Conservation (phyloP, 768 basidiomycete genomes). For the Rhodosporidiobolus sp. region DNA sequence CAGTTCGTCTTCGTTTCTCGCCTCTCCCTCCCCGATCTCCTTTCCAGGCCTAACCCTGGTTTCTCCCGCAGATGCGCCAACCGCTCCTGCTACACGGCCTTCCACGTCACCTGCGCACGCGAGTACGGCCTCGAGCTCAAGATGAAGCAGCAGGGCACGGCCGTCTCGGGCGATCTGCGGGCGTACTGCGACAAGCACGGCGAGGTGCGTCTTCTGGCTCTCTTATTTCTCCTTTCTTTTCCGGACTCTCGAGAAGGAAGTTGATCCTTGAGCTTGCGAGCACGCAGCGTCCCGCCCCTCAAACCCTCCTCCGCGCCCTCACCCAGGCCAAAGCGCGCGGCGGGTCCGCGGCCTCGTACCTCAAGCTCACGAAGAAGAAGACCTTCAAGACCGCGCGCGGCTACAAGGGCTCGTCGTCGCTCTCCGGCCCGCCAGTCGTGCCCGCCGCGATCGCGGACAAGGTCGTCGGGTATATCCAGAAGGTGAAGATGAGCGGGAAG, state of each 20-base stretch:
- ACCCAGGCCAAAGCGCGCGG: slow-evolving; percentile 34
- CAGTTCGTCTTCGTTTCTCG: slow-evolving; percentile 51
- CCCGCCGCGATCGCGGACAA: slow-evolving; percentile 78
- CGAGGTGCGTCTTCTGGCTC: slow-evolving; percentile 60
- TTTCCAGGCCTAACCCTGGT: not conserved
- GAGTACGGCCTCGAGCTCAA: slow-evolving; percentile 71
- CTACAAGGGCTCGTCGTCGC: slow-evolving; percentile 26
- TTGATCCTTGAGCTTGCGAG: not conserved
- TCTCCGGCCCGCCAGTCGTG: slow-evolving; percentile 76
- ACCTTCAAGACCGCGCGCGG: slow-evolving; percentile 59
- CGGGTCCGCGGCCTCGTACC: slow-evolving; percentile 33
- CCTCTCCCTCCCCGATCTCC: not conserved
- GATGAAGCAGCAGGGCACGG: slow-evolving; percentile 47
- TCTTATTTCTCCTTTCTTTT: not conserved
- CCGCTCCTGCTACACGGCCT: slow-evolving; percentile 82
- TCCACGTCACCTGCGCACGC: slow-evolving; percentile 90
- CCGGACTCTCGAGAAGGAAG: not conserved
- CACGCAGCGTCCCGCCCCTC: not conserved
- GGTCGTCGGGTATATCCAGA: slow-evolving; percentile 69
- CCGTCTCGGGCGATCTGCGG: slow-evolving; percentile 54
- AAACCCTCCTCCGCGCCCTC: slow-evolving; percentile 4
- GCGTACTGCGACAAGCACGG: slow-evolving; percentile 89
- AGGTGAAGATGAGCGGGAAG: slow-evolving; percentile 70
- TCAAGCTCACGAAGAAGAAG: slow-evolving; percentile 8
- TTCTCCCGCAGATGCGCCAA: slow-evolving; percentile 62